Evolutionary conservation across 345 rosid species (phyloP), one percentile per base, ranked within the genome.

Genomic region (Populus tremula): DNA sequence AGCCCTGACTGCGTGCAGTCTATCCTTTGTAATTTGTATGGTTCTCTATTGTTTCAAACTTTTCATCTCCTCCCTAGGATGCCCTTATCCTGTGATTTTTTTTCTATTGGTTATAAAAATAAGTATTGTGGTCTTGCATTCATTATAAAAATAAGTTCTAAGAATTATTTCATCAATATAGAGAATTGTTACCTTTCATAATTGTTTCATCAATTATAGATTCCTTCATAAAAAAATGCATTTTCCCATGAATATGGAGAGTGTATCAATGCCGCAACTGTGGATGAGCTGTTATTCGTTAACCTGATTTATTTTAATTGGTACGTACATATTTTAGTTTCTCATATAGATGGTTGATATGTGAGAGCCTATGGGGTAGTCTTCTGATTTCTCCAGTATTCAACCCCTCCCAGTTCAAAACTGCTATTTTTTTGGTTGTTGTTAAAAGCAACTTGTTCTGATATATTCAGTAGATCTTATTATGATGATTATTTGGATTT

Each of bases 71-170:
- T 36, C n/a, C 4, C 18, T 17, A n/a, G 71, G 72, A 71, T 78
- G 81, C 66, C 27, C 29, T 77, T 36, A 56, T 61, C n/a, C 14
- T 77, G 18, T 12, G 41, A 45, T 23, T 53, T 36, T 67, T 67
- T 49, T 78, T 47, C 50, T 59, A 9, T 59, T 59, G 63, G 63
- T 59, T 59, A 6, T 53, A 17, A 54, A 54, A 54, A 20, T 21
- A 20, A 54, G 10, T 54, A 54, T 54, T 2, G 10, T 20, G 11
- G 10, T 21, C 8, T 53, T 8, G 2, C n/a, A 53, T 53, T 53
- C 61, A 20, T 53, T 6, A 53, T 20, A 53, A 53, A 18, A 5
- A 20, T 20, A 53, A 53, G 23, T 20, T 20, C 59, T 53, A 6
- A 53, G 61, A 53, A 53, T 54, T 54, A 54, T 2, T 54, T 54